Evolutionary conservation across 129 eudicot genomes (phyloP), one percentile per base, ranked within the genome.

Genomic region (Artemisia argyi): DNA sequence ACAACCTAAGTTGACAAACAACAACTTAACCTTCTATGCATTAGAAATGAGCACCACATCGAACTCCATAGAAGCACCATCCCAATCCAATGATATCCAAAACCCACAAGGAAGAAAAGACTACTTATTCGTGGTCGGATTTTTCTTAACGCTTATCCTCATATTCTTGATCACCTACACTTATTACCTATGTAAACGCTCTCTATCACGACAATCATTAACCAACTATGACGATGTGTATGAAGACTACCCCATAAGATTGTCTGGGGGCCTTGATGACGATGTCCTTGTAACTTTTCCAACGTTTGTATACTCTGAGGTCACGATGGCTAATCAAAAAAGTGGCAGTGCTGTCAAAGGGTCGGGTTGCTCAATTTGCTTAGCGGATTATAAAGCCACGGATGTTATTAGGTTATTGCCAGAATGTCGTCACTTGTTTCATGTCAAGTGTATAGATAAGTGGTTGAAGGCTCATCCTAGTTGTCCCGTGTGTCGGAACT

Each of bases 401-500:
- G 61, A 55, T 17, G 22, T 55, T 2, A 7, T 55, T 14, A 55
- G 61, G 61, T 15, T 55, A 10, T 55, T 55, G 20, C 61, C 24
- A 0, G 61, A 55, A 55, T 55, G 61, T 55, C 22, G 28, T n/a
- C 61, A 55, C 61, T 55, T 15, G 20, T 55, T 55, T 17, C 61
- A 55, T 18, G 61, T 55, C 61, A 55, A 17, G 11, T 18, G 61
- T 55, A 55, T 55, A 5, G 61, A 55, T 52, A 52, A 15, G 57
- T 52, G 57, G 57, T 52, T 52, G 57, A 52, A 52, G 57, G 19
- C 57, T 52, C 61, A 55, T 17, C 61, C 61, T 5, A 55, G 22
- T 55, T 55, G 61, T 55, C 61, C 61, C 2, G 20, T 55, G 61
- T 55, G 61, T 7, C 20, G 61, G 20, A 18, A 67, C 6, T 24